Evolutionary conservation across 495 filamentous ascomycete species (phyloP), one percentile per base, ranked within the genome.

Genomic region (Aspergillus biplanus): DNA sequence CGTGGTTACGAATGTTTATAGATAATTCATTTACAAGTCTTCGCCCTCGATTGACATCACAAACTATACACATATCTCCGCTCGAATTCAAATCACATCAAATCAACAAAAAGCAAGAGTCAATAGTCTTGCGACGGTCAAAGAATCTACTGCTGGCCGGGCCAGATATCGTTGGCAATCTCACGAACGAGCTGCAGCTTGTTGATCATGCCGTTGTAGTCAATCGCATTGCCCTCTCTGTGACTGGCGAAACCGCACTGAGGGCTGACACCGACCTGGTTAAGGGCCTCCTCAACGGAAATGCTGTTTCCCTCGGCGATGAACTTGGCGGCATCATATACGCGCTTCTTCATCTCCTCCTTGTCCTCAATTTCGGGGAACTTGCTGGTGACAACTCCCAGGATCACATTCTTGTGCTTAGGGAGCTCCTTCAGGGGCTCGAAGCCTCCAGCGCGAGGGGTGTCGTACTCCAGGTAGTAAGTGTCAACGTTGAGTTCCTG

Each of bases 391-490:
- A 93, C 85, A 33, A 90, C 85, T 18, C 91, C 90, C 6, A 93
- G 77, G 18, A 95, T 89, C 21, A 93, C 88, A 65, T 88, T 87
- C 79, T 90, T 92, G 76, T 88, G 75, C 62, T 80, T 83, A 53
- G 91, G 91, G 5, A 95, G 78, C 66, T 85, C 79, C 76, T 83
- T 86, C 49, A 93, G 83, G 15, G 90, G 90, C 77, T 92, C 90
- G 68, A 95, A 93, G 31, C 89, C 88, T 15, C 91, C 91, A 11
- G 89, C 83, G 5, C 90, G 84, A 32, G 82, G 80, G 13, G 89
- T 92, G 78, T 93, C 91, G 74, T 92, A 94, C 73, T 93, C 91
- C 58, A 94, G 86, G 71, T 92, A 93, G 78, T 90, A 93, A 6
- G 90, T 92, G 75, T 89, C 83, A 15, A 92, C 86, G 63, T 91